Evolutionary conservation across 2,329 filamentous ascomycete genomes (phyloP).

Genomic region (Fusarium chuoi): DNA sequence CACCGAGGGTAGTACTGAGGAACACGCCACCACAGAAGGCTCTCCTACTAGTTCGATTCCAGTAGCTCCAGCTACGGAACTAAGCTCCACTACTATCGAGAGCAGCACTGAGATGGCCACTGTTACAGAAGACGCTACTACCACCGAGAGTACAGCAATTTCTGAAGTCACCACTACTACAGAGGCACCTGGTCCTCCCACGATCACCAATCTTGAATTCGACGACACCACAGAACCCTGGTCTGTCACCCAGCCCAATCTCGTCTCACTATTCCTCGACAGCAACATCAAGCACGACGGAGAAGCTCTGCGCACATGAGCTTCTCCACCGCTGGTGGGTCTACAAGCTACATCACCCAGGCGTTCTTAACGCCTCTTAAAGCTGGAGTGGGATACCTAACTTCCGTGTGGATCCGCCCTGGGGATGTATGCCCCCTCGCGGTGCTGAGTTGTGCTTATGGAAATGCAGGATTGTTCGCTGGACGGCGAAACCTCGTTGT

Average conservation of each 20-base stretch:
- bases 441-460: background rate
- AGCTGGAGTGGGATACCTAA: background rate
- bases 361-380: rapidly evolving
- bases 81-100: background rate
- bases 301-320: background rate
- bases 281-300: background rate
- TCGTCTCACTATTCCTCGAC: background rate
- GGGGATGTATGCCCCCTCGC: background rate
- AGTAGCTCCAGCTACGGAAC: background rate
- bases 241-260: background rate
- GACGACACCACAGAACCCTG: background rate
- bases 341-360: background rate
- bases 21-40: background rate
- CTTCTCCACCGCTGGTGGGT: background rate
- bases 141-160: background rate
- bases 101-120: background rate
- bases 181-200: background rate
- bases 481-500: background rate
- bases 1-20: background rate
- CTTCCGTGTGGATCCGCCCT: background rate
- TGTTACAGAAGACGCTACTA: background rate
- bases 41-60: rapidly evolving
- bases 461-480: background rate
- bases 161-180: background rate
- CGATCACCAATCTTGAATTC: background rate